Evolutionary conservation across 176 grass and related monocot genomes (phyloP).

Genomic region (Poa annua): DNA sequence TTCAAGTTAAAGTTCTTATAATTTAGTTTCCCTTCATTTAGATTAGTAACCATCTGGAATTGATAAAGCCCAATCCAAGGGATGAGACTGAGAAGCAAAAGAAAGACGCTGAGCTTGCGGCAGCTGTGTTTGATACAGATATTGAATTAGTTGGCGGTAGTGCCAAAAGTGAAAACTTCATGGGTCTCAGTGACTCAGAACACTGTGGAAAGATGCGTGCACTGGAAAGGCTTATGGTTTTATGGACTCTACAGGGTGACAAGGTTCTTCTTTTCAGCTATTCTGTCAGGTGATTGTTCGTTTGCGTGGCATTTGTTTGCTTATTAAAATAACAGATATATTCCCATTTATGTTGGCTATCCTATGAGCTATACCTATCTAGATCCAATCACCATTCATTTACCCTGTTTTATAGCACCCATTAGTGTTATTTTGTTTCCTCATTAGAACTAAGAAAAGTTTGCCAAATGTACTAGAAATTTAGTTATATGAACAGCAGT

Average conservation of each 20-base stretch:
- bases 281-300: constrained; percentile 76
- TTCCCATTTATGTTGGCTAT: constrained; percentile 15
- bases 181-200: constrained; percentile 89
- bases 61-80: constrained; percentile 94
- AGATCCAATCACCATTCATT: background rate
- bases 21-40: constrained; percentile 39
- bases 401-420: constrained; percentile 16
- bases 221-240: constrained; percentile 72
- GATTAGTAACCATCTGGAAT: constrained; percentile 97
- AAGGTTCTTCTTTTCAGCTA: constrained; percentile 98
- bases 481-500: constrained; percentile 20
- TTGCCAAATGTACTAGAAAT: constrained; percentile 14
- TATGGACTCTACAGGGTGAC: constrained; percentile 80
- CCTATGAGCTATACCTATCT: constrained; percentile 4
- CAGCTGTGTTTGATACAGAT: constrained; percentile 78
- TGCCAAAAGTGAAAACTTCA: constrained; percentile 86
- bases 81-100: constrained; percentile 94
- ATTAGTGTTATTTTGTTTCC: constrained; percentile 36
- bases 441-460: background rate
- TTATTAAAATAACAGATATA: background rate
- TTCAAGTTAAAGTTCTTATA: constrained; percentile 32
- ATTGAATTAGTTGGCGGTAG: constrained; percentile 78
- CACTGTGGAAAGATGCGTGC: constrained; percentile 97
- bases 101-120: constrained; percentile 92
- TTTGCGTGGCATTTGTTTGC: constrained; percentile 33